Percentiles rank a stretch among this genome's conserved stretches.
These are phyloP conservation scores for Ophiostoma fasciatum DNA, from an alignment of 2,329 filamentous ascomycete genomes.

Conservation along the genomic window DNA sequence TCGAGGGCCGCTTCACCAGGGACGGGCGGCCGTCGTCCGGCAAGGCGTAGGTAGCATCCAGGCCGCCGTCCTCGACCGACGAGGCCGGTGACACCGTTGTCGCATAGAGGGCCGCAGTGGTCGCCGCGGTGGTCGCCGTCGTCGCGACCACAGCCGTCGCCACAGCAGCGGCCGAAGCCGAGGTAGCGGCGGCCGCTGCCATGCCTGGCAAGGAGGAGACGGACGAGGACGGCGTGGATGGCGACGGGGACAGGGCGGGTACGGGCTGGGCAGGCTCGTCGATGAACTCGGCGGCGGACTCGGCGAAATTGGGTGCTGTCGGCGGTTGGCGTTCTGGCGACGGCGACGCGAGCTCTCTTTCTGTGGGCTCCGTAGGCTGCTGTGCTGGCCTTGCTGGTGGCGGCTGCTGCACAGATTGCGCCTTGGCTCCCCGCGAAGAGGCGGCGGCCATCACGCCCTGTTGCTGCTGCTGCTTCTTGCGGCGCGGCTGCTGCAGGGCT, in stretches of 20 bases:
- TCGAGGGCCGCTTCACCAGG: constrained; percentile 17
- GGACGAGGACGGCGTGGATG: constrained; percentile 6
- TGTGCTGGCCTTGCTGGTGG: neutral
- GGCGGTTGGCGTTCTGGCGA: neutral
- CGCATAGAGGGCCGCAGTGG: no score
- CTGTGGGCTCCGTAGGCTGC: no score
- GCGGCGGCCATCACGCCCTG: no score
- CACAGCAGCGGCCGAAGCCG: no score
- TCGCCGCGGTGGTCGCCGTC: no score
- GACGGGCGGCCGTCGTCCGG: constrained; percentile 2
- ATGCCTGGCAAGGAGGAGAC: constrained; percentile 7
- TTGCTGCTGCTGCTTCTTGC: constrained; percentile 21
- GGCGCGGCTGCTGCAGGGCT: constrained; percentile 18
- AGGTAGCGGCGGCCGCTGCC: no score
- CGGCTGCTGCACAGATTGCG: neutral
- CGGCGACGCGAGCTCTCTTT: no score
- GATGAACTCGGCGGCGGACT: neutral
- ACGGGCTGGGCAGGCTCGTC: constrained; percentile 2
- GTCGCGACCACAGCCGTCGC: no score
- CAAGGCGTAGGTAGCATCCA: no score
- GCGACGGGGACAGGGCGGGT: constrained; percentile 5
- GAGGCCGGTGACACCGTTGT: no score
- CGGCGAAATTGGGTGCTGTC: neutral
- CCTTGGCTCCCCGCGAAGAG: no score
- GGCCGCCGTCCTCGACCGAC: no score